phyloP scores from a whole-genome alignment of 192 early-diverging fungal genomes.

The Coemansia nantahalensis region DNA sequence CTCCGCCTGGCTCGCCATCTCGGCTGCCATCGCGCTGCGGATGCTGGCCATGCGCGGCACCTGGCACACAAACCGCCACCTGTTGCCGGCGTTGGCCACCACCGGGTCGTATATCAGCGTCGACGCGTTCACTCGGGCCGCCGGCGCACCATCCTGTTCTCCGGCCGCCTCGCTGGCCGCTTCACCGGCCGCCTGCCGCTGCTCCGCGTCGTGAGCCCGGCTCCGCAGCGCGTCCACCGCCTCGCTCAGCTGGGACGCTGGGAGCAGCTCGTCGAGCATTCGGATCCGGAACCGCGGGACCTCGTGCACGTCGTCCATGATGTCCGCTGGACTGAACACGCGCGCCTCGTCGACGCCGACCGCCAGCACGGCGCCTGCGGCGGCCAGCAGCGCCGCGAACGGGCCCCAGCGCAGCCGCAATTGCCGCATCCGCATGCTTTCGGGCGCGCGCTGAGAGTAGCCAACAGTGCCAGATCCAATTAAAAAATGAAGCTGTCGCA shows the following conservation, averaged over 20 bases:
- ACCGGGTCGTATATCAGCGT: constrained; percentile 23
- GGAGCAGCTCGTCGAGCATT: constrained; percentile 18
- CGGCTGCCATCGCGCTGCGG: constrained; percentile 4
- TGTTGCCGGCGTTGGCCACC: constrained; percentile 11
- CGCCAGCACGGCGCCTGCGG: not conserved
- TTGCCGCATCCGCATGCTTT: no score
- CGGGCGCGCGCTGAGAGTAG: no score
- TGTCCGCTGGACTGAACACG: constrained; percentile 17
- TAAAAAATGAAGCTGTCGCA: no score
- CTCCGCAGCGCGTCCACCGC: constrained; percentile 6
- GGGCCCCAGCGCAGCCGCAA: no score
- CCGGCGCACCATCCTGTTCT: not conserved
- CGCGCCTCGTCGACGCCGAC: not conserved
- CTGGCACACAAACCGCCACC: constrained; percentile 51
- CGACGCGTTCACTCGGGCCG: not conserved
- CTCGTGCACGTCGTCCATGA: constrained; percentile 36
- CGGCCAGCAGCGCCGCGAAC: not conserved
- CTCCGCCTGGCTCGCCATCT: constrained; percentile 7
- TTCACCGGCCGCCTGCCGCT: not conserved
- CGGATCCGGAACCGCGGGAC: constrained; percentile 30
- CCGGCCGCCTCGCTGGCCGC: not conserved
- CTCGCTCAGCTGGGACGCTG: constrained; percentile 17
- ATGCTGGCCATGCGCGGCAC: constrained; percentile 49
- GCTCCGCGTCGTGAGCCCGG: not conserved
- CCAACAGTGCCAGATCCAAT: no score